These are phyloP conservation scores for Aspergillus fumigatus DNA, from an alignment of 2,329 filamentous ascomycete genomes.

Conservation along the genomic window DNA sequence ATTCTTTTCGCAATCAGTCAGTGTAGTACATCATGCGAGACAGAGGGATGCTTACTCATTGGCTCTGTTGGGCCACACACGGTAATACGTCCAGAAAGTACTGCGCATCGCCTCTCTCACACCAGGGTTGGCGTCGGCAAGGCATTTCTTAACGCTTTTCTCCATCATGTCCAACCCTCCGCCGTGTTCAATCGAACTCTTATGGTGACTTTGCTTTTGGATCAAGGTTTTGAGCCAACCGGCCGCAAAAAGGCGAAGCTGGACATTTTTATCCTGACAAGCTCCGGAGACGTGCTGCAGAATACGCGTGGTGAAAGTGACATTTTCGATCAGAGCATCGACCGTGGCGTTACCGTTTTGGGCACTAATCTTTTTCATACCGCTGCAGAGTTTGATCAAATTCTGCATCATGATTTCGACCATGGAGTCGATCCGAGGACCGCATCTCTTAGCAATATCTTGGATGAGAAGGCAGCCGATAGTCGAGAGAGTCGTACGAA, in stretches of 20 bases:
- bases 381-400: slow-evolving; percentile 81
- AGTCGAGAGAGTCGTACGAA: slow-evolving; percentile 85
- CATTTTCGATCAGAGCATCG: slow-evolving; percentile 72
- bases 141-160: slow-evolving; percentile 81
- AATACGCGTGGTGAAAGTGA: slow-evolving; percentile 73
- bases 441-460: slow-evolving; percentile 72
- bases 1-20: slow-evolving; percentile 52
- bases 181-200: slow-evolving; percentile 74
- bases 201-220: slow-evolving; percentile 70
- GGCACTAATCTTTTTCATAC: slow-evolving; percentile 88
- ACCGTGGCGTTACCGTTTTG: slow-evolving; percentile 77
- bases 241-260: slow-evolving; percentile 72
- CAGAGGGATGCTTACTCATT: slow-evolving; percentile 56
- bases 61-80: slow-evolving; percentile 72
- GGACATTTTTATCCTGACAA: slow-evolving; percentile 88
- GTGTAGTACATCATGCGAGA: slow-evolving; percentile 2
- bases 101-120: slow-evolving; percentile 82
- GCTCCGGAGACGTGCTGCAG: slow-evolving; percentile 81
- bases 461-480: slow-evolving; percentile 81
- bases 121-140: slow-evolving; percentile 84
- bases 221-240: slow-evolving; percentile 83
- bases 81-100: slow-evolving; percentile 80
- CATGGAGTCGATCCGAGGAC: slow-evolving; percentile 77
- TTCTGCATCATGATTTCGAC: slow-evolving; percentile 85
- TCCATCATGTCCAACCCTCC: slow-evolving; percentile 80